phyloP scores from a whole-genome alignment of 306 rosid genomes.

The Medicago ruthenica region DNA sequence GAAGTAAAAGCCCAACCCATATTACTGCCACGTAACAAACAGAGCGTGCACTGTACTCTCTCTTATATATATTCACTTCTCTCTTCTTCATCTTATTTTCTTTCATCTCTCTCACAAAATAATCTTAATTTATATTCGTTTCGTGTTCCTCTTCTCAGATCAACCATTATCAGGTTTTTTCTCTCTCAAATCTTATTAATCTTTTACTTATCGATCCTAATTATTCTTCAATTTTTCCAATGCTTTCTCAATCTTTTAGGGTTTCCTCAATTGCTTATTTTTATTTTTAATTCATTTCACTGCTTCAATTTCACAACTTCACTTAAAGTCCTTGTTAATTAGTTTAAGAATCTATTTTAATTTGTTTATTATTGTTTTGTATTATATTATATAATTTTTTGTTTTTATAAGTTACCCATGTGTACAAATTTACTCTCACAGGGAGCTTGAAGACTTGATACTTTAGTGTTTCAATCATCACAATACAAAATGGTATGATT shows the following conservation, averaged over 20 bases:
- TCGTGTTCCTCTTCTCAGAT: constrained; percentile 19
- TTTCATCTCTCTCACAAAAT: neutral
- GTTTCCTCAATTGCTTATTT: too few relatives aligned
- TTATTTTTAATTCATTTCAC: too few relatives aligned
- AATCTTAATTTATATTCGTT: neutral
- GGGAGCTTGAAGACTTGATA: constrained; percentile 42
- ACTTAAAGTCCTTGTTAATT: neutral
- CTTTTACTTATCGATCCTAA: neutral
- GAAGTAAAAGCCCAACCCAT: neutral
- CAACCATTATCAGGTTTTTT: constrained; percentile 34
- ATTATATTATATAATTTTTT: neutral
- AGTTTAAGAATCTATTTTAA: neutral
- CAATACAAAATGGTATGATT: constrained; percentile 51
- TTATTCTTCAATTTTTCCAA: neutral
- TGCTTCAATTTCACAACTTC: constrained; percentile 1
- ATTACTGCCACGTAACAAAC: neutral
- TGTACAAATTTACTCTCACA: constrained; percentile 39
- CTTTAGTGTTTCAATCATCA: constrained; percentile 27
- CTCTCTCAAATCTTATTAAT: neutral
- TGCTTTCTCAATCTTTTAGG: constrained; percentile 1
- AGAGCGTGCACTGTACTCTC: neutral
- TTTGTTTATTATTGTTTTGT: neutral
- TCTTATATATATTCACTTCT: neutral
- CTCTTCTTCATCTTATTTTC: neutral
- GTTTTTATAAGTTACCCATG: neutral